Evolutionary conservation across 139 green algal species (phyloP).

Genomic region (Chlamydomonas incerta): DNA sequence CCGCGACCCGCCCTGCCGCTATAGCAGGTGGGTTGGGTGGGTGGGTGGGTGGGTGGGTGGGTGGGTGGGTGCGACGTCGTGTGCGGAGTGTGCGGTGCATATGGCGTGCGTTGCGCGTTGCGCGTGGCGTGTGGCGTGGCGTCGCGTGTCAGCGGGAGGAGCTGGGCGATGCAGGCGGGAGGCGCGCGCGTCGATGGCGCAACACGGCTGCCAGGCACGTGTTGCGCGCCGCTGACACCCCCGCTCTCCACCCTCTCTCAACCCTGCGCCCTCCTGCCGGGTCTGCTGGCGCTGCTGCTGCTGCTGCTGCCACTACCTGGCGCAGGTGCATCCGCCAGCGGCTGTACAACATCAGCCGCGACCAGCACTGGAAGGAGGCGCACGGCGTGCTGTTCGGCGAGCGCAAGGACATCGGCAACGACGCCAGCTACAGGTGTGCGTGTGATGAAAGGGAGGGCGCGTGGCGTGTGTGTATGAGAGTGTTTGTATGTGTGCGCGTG

Average conservation of each 20-base stretch:
- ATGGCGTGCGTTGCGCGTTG: too few relatives aligned
- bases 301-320: background rate
- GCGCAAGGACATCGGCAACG: slow-evolving; percentile 16
- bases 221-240: too few relatives aligned
- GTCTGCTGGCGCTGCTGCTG: too few relatives aligned
- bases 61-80: background rate
- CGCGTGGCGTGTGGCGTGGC: too few relatives aligned
- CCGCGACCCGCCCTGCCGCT: slow-evolving; percentile 26
- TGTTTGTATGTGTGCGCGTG: too few relatives aligned
- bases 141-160: too few relatives aligned
- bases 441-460: too few relatives aligned
- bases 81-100: background rate
- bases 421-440: background rate
- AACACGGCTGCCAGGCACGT: too few relatives aligned
- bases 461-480: too few relatives aligned
- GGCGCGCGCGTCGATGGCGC: too few relatives aligned
- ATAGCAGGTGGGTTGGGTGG: slow-evolving; percentile 48
- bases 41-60: background rate
- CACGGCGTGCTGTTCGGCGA: slow-evolving; percentile 47
- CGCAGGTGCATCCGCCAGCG: slow-evolving; percentile 53
- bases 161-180: too few relatives aligned
- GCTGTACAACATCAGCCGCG: slow-evolving; percentile 46
- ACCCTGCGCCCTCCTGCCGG: background rate
- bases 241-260: too few relatives aligned
- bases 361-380: slow-evolving; percentile 35